These are phyloP conservation scores for Chrysophaeum taylorii DNA, from an alignment of 352 stramenopile species.

Conservation along the genomic window DNA sequence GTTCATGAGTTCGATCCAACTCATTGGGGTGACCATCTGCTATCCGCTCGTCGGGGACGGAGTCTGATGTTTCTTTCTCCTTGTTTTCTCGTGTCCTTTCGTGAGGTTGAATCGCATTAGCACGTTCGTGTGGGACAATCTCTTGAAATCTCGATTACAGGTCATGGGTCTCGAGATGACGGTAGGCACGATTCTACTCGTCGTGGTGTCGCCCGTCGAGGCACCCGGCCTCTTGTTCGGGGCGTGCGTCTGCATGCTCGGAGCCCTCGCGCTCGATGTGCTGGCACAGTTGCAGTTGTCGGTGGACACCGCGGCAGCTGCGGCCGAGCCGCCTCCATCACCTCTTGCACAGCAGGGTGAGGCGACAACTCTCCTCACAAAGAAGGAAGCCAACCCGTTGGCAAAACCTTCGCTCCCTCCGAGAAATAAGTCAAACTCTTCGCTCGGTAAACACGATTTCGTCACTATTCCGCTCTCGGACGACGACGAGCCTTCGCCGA, in stretches of 20 bases:
- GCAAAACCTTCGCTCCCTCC: no score
- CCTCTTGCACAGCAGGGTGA: background rate
- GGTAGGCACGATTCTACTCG: background rate
- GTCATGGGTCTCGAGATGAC: slow-evolving; percentile 1
- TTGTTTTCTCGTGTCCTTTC: no score
- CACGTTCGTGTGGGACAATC: no score
- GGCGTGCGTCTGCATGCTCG: background rate
- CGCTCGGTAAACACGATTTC: slow-evolving; percentile 1
- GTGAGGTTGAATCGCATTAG: no score
- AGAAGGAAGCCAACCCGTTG: background rate
- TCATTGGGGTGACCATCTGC: background rate
- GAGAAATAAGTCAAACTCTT: no score
- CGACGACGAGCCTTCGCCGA: background rate
- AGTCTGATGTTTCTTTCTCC: no score
- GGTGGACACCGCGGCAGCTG: background rate
- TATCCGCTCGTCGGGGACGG: no score
- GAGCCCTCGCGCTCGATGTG: background rate
- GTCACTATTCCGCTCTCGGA: no score
- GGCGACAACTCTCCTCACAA: background rate
- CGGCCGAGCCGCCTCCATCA: background rate
- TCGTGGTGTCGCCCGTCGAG: no score
- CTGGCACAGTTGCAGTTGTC: slow-evolving; percentile 3
- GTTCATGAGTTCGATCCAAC: background rate
- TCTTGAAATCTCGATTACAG: no score
- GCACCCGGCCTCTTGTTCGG: background rate